A percentile compares a stretch with the other conserved stretches of the same genome.
Evolutionary conservation across 2,329 filamentous ascomycete genomes (phyloP).

Genomic region (Neopestalotiopsis sp.): DNA sequence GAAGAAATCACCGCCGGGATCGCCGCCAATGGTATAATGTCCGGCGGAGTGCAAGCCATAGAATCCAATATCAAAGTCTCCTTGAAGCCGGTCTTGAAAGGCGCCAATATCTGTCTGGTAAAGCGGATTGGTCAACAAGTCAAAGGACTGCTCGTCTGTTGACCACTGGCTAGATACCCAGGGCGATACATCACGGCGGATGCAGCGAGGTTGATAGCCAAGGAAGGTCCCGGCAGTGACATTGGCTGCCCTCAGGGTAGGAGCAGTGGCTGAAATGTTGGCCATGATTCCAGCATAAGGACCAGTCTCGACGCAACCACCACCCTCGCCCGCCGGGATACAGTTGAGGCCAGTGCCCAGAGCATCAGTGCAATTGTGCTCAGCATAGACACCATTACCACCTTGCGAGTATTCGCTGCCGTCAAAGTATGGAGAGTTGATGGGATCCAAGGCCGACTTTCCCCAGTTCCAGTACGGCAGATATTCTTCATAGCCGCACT

Average conservation of each 20-base stretch:
- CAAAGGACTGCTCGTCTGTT: conserved; percentile 27
- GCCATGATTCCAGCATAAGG: conserved; percentile 29
- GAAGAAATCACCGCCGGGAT: conserved; percentile 35
- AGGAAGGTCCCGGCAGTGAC: conserved; percentile 32
- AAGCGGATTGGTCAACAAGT: conserved; percentile 30
- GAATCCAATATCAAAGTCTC: conserved; percentile 16
- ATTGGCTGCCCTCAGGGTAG: conserved; percentile 32
- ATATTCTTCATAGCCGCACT: conserved; percentile 45
- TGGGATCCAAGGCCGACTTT: conserved; percentile 37
- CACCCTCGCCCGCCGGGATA: conserved; percentile 17
- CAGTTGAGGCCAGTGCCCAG: conserved; percentile 25
- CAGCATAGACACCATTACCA: conserved; percentile 33
- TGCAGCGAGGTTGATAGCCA: conserved; percentile 24
- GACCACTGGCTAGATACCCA: conserved; percentile 27
- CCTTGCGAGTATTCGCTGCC: conserved; percentile 42
- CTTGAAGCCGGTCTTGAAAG: conserved; percentile 20
- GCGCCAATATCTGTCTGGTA: conserved; percentile 21
- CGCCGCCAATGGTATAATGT: conserved; percentile 43
- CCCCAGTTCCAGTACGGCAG: conserved; percentile 47
- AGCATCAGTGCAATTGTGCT: conserved; percentile 26
- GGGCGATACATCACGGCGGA: conserved; percentile 22
- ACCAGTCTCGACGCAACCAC: conserved; percentile 43
- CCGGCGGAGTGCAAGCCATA: conserved; percentile 39
- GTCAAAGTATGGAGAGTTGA: conserved; percentile 39
- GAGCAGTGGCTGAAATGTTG: conserved; percentile 30